These are phyloP conservation scores for Grigorovia jiainica DNA, from an alignment of 805 yeast genomes.

Conservation along the genomic window DNA sequence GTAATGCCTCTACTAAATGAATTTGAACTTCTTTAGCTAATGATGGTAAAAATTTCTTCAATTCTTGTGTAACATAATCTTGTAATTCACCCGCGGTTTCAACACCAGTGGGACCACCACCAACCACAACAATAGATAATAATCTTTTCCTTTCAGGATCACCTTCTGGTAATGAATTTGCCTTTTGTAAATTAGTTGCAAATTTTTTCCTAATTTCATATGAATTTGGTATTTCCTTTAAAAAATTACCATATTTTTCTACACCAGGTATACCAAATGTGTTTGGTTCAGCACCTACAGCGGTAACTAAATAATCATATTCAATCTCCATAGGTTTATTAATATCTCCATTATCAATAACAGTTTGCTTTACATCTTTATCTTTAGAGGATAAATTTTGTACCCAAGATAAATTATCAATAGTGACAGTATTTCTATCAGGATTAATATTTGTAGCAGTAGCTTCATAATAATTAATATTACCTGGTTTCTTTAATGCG, in stretches of 20 bases:
- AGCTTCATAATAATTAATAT: conserved; percentile 79
- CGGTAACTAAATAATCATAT: conserved; percentile 80
- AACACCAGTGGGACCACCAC: conserved; percentile 98
- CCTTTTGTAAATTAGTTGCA: conserved; percentile 83
- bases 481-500: conserved; percentile 70
- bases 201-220: conserved; percentile 69
- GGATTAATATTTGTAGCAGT: conserved; percentile 83
- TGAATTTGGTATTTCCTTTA: conserved; percentile 86
- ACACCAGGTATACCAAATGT: conserved; percentile 94
- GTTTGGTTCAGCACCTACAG: conserved; percentile 91
- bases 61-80: conserved; percentile 88
- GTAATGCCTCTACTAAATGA: conserved; percentile 81
- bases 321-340: conserved; percentile 37
- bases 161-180: conserved; percentile 68
- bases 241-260: conserved; percentile 68
- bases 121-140: conserved; percentile 81
- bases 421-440: conserved; percentile 53
- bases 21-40: conserved; percentile 78
- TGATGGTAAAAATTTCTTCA: conserved; percentile 79
- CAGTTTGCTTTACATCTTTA: conserved; percentile 12
- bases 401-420: conserved; percentile 36
- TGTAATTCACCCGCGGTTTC: conserved; percentile 95
- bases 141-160: conserved; percentile 79
- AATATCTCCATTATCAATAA: conserved; percentile 21
- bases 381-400: conserved; percentile 21